Base-by-base conservation (phyloP, 768 basidiomycete genomes). In the Pluteus cervinus region DNA sequence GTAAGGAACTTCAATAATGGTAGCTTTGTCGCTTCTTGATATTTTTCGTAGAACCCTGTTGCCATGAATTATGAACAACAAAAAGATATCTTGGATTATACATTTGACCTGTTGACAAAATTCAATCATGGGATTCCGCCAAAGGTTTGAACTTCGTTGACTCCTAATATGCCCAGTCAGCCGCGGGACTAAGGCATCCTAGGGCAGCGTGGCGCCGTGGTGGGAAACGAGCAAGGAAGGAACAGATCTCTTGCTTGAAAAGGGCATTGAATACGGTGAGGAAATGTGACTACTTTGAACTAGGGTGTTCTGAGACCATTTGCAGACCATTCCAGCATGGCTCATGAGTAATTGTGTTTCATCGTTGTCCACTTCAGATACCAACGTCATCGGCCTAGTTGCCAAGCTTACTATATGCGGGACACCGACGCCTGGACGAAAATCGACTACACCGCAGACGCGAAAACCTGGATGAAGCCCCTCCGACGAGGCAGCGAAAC, bases 201-300 rank as follows among this genome's bases (percentile, higher is more conserved):
- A 65, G 58, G 79, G 77, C 25, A 75, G 71, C 34, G 81, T 83
- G 23, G 83, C 82, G 1, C 83, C 82, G 0, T 87, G 84, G 81
- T 87, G 83, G 83, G 85, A 87, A 53, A 75, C 75, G 3, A 79
- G 74, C 55, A 76, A 72, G 43, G 81, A 82, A 53, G 78, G 77
- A 3, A 75, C 75, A 0, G 57, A 72, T 11, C 61, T 86, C 17
- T 59, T 86, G 17, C 67, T 84, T 16, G 77, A 80, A 24, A 78
- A 79, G 44, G 85, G 85, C 0, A 80, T 87, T 30, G 71, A 82
- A 62, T 86, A 87, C 49, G 82, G 79, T 79, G 41, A 34, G 61
- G 36, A n/a, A n/a, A n/a, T n/a, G n/a, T n/a, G n/a, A n/a, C 11
- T 34, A 24, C 22, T 2, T 18, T 38, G n/a, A 23, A 17, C 12